Conservation (phyloP, 148 eudicot genomes). For the Silene uniflora region DNA sequence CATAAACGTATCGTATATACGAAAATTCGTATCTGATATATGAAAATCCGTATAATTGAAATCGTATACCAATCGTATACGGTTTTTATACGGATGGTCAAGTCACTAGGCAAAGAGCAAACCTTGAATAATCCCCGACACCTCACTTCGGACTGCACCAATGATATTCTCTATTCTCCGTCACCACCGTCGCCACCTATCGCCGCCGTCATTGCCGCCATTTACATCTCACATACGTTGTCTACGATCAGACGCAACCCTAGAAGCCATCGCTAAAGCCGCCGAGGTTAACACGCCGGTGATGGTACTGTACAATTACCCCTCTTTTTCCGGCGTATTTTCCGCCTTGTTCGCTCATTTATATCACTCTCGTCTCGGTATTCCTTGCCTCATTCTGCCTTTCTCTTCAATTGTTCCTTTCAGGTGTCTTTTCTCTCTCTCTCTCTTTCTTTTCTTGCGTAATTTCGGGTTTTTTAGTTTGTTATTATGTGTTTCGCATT, state of each 20-base stretch:
- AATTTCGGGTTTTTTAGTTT: neutral
- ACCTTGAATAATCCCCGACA: too few species aligned
- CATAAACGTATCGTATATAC: too few species aligned
- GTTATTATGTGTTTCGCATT: neutral
- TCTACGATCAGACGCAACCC: conserved; percentile 64
- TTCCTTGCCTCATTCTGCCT: conserved; percentile 74
- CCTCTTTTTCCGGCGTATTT: conserved; percentile 81
- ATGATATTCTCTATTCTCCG: conserved; percentile 29
- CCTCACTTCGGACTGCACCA: neutral
- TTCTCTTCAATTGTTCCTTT: conserved; percentile 74
- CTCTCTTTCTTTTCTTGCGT: neutral
- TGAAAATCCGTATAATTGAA: too few species aligned
- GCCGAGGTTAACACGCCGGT: conserved; percentile 40
- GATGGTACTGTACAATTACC: conserved; percentile 74
- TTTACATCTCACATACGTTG: conserved; percentile 20
- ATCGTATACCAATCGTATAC: too few species aligned
- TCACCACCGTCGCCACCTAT: neutral
- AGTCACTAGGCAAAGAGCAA: too few species aligned
- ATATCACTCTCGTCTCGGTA: conserved; percentile 53
- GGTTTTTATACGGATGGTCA: too few species aligned
- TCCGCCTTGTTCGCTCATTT: conserved; percentile 76
- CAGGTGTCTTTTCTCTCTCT: conserved; percentile 49
- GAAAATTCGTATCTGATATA: too few species aligned
- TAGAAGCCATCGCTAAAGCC: conserved; percentile 59
- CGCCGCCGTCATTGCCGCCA: neutral